Percentiles rank a stretch among this genome's conserved stretches.
Conservation (phyloP, 139 green algal species). For the Haematococcus lacustris region DNA sequence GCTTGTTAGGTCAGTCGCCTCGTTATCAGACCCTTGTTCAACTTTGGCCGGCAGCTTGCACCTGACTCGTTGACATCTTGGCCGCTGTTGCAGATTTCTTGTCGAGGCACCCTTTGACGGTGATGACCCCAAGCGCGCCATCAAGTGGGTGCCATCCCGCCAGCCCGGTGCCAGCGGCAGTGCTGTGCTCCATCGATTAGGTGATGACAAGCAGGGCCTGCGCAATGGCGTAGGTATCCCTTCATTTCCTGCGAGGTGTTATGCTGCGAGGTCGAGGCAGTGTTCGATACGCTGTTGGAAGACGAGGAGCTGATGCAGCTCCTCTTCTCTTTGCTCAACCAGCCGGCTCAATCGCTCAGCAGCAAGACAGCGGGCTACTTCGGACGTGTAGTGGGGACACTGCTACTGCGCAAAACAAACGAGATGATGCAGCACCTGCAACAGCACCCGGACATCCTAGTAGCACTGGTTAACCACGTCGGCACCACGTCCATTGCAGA, state of each 20-base stretch:
- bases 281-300: conserved; percentile 85
- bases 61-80: neutral
- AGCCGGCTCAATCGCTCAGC: conserved; percentile 48
- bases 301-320: conserved; percentile 63
- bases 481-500: conserved; percentile 76
- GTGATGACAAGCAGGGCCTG: neutral
- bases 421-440: conserved; percentile 70
- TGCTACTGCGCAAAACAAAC: conserved; percentile 66
- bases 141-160: conserved; percentile 50
- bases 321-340: conserved; percentile 77
- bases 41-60: neutral
- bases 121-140: conserved; percentile 64
- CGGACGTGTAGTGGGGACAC: conserved; percentile 70
- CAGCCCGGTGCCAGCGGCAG: neutral
- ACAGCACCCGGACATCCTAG: conserved; percentile 19
- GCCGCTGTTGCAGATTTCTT: conserved; percentile 44
- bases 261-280: conserved; percentile 92
- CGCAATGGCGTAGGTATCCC: conserved; percentile 62
- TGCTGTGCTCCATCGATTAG: neutral
- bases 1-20: conserved; percentile 48
- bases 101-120: conserved; percentile 49
- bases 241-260: conserved; percentile 95
- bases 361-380: conserved; percentile 90
- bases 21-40: neutral
- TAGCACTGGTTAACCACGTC: conserved; percentile 55